A percentile compares a stretch with the other conserved stretches of the same genome.
Evolutionary conservation across 305 asterid species (phyloP).

Genomic region (Plantago lanceolata): DNA sequence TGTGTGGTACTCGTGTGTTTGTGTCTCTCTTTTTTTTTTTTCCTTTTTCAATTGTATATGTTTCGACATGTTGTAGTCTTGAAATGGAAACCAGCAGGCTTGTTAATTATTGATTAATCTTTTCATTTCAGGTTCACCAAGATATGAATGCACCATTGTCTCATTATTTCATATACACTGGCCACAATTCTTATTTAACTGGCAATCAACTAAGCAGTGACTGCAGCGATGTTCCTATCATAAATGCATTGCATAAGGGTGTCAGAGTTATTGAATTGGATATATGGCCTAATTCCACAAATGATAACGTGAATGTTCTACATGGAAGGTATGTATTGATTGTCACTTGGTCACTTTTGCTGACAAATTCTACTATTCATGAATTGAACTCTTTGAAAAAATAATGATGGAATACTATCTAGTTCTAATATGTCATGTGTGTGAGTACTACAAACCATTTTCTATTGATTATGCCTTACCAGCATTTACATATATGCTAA

Average conservation of each 20-base stretch:
- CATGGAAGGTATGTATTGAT: not conserved
- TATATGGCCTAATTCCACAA: not conserved
- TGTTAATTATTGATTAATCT: not conserved
- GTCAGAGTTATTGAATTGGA: not conserved
- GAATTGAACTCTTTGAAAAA: conserved; percentile 11
- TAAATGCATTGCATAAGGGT: not conserved
- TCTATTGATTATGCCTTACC: too few species aligned
- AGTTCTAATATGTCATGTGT: too few species aligned
- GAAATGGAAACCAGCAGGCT: not conserved
- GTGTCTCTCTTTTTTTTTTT: not conserved
- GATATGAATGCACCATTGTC: conserved; percentile 90
- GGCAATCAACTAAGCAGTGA: conserved; percentile 64
- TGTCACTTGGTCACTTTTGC: not conserved
- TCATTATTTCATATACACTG: conserved; percentile 87
- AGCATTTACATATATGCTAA: too few species aligned
- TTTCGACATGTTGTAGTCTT: conserved; percentile 5
- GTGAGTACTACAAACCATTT: too few species aligned
- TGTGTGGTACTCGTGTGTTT: not conserved
- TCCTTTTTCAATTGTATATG: not conserved
- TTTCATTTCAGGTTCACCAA: conserved; percentile 80
- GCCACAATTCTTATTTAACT: conserved; percentile 90
- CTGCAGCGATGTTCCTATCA: not conserved
- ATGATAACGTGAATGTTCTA: not conserved
- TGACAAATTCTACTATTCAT: conserved; percentile 11
- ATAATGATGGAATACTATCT: not conserved